phyloP scores from a whole-genome alignment of 148 eudicot species.

The Nepenthes gracilis region DNA sequence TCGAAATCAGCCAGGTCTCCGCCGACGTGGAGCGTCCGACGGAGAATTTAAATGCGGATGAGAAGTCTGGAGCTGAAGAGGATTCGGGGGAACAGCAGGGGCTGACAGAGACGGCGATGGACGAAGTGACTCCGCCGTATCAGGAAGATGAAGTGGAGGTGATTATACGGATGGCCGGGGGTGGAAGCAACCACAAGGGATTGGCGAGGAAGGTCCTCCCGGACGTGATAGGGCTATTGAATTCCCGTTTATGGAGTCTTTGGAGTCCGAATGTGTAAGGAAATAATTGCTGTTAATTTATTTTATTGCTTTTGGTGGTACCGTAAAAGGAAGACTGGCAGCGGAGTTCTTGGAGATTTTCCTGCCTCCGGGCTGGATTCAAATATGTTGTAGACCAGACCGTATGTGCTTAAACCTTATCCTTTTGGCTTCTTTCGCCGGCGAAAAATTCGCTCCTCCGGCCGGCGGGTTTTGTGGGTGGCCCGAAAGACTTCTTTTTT shows the following conservation, averaged over 20 bases:
- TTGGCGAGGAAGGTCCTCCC: slow-evolving; percentile 65
- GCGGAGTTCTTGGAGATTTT: no score
- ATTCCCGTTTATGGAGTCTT: slow-evolving; percentile 76
- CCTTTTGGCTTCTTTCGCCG: no score
- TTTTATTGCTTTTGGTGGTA: background rate
- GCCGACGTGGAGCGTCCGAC: slow-evolving; percentile 1
- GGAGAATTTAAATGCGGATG: slow-evolving; percentile 5
- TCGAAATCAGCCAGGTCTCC: background rate
- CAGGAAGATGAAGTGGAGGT: background rate
- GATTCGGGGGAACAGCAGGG: background rate
- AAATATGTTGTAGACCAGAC: no score
- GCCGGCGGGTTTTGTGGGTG: no score
- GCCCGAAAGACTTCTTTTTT: no score
- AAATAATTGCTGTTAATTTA: slow-evolving; percentile 5
- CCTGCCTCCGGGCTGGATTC: no score
- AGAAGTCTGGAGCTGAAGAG: background rate
- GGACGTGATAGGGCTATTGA: slow-evolving; percentile 69
- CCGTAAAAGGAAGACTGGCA: no score
- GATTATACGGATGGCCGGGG: slow-evolving; percentile 7
- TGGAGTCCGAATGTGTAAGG: slow-evolving; percentile 48
- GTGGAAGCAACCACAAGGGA: slow-evolving; percentile 29
- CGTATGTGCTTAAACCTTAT: no score
- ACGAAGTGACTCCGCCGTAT: background rate
- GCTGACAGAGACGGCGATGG: background rate
- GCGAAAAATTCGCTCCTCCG: no score